Evolutionary conservation across 768 basidiomycete genomes (phyloP), one percentile per base, ranked within the genome.

Genomic region (Serpula lacrymans): DNA sequence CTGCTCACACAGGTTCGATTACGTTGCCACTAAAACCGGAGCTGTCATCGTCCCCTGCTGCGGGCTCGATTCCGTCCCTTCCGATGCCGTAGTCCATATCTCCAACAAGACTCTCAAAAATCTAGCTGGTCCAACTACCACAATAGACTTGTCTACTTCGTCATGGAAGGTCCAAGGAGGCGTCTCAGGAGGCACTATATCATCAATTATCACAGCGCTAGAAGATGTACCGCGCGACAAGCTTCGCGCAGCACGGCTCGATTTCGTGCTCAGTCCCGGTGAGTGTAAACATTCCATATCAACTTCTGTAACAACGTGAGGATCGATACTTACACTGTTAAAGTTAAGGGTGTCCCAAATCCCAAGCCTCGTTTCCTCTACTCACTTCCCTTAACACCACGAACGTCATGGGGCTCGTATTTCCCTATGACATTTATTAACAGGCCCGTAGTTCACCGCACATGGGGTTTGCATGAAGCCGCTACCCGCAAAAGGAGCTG

Each of bases 21-120:
- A 76, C 49, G 58, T 70, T 9, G 92, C 93, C 0, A 77, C 72
- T 8, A 78, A 81, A 53, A 80, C 76, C 2, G 75, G 78, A 31
- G 71, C 88, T 5, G 75, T 88, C 47, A 84, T 97, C 48, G 73
- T 96, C 14, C 88, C 88, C 17, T 70, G 80, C 2, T 86, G 81
- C 39, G 91, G 84, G 2, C 72, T 87, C 45, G 88, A 90, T 57
- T 89, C 86, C 2, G 52, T 89, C 21, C 88, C 88, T 3, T 78
- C 82, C 3, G 91, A 96, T 55, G 57, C 85, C 31, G 61, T 75
- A 9, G 75, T 79, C 0, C 83, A 80, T 61, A 63, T 89, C 34
- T 75, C 85, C 13, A 82, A 82, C 43, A 79, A 76, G 50, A 81
- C 80, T 0, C 72, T 93, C 38, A 82, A 83, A 58, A 53, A 65